Conservation (phyloP, 1,284 basidiomycete species). For the Puccinia triticina region DNA sequence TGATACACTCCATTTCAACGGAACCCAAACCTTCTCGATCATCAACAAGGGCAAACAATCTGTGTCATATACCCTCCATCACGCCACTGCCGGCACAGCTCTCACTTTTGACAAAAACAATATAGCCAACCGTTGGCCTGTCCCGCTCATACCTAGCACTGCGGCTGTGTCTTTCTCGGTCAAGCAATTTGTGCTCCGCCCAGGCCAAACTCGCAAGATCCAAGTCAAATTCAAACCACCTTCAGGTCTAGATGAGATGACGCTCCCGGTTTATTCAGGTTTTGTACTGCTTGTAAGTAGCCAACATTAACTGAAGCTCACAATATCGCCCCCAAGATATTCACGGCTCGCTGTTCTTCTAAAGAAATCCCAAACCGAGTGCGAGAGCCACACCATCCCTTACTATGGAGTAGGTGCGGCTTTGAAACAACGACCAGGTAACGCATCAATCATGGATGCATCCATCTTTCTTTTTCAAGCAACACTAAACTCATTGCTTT, state of each 20-base stretch:
- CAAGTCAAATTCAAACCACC: conserved; percentile 38
- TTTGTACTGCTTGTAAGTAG: conserved; percentile 36
- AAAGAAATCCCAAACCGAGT: conserved; percentile 40
- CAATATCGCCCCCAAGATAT: background rate
- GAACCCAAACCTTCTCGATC: conserved; percentile 34
- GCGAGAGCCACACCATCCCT: conserved; percentile 42
- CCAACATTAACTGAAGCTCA: background rate
- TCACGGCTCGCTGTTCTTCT: background rate
- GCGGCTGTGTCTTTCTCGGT: conserved; percentile 38
- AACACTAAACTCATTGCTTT: background rate
- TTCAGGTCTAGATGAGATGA: background rate
- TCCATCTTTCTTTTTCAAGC: conserved; percentile 8
- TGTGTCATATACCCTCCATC: conserved; percentile 34
- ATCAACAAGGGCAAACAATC: conserved; percentile 31
- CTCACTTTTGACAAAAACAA: conserved; percentile 24
- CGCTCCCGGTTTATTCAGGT: conserved; percentile 48
- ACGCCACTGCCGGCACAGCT: conserved; percentile 47
- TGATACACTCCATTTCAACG: conserved; percentile 49
- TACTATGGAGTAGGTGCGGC: conserved; percentile 48
- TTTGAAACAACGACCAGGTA: conserved; percentile 42
- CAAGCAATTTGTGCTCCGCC: conserved; percentile 26
- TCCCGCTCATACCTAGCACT: conserved; percentile 19
- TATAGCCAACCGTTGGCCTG: conserved; percentile 35
- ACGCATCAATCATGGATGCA: background rate
- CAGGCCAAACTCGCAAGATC: conserved; percentile 21